Conservation (phyloP, 1,284 basidiomycete genomes). For the Cystobasidium slooffiae region DNA sequence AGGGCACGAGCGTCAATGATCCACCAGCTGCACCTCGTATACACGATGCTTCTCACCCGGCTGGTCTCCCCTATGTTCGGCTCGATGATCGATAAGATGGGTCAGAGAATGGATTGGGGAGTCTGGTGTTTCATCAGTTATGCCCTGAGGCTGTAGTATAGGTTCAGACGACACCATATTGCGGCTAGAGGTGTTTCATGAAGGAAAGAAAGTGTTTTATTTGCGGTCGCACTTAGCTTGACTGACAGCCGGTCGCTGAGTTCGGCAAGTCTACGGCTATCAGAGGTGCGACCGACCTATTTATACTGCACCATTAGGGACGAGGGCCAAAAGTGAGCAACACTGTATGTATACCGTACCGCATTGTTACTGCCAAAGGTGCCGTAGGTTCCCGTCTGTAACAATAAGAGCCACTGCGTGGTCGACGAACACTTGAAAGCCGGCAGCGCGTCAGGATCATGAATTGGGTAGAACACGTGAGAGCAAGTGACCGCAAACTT, state of each 20-base stretch:
- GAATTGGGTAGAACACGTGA: background rate
- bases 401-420: too few relatives aligned
- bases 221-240: too few relatives aligned
- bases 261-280: background rate
- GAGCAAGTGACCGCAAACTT: background rate
- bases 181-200: background rate
- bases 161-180: conserved; percentile 9
- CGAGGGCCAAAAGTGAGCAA: background rate
- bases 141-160: conserved; percentile 26
- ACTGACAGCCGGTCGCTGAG: background rate
- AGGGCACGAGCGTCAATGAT: too few relatives aligned
- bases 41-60: conserved; percentile 1
- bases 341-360: too few relatives aligned
- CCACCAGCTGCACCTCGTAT: too few relatives aligned
- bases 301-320: background rate
- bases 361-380: too few relatives aligned
- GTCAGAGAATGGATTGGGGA: conserved; percentile 18
- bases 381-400: too few relatives aligned
- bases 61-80: conserved; percentile 10
- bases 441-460: background rate
- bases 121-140: conserved; percentile 13
- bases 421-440: too few relatives aligned
- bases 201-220: background rate
- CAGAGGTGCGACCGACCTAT: background rate
- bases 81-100: conserved; percentile 28